These are phyloP conservation scores for Thalassiosira allenii DNA, from an alignment of 352 stramenopile species.

Conservation along the genomic window DNA sequence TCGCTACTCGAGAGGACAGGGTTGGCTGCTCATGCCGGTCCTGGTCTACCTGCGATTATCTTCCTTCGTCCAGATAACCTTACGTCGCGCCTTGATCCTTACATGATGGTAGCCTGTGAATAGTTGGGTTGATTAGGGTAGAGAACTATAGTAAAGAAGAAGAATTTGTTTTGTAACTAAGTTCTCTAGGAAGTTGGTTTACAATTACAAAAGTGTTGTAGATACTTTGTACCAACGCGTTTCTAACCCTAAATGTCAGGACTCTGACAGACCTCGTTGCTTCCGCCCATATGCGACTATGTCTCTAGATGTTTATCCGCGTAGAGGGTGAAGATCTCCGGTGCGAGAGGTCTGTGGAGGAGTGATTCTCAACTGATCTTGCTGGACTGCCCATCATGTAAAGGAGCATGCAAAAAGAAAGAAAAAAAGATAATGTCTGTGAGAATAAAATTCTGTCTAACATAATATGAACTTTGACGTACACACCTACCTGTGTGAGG, in stretches of 20 bases:
- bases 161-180: background rate
- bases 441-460: too few species aligned
- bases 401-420: constrained; percentile 6
- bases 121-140: background rate
- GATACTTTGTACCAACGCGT: background rate
- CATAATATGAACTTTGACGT: too few species aligned
- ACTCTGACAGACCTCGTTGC: background rate
- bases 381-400: background rate
- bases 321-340: background rate
- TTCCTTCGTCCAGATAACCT: constrained; percentile 20
- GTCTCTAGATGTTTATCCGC: background rate
- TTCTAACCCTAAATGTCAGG: background rate
- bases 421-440: constrained; percentile 1
- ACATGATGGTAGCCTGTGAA: background rate
- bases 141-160: background rate
- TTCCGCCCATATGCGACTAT: background rate
- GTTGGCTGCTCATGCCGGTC: too few species aligned
- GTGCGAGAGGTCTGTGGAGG: background rate
- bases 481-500: too few species aligned
- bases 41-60: too few species aligned
- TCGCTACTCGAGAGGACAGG: too few species aligned
- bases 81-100: constrained; percentile 17
- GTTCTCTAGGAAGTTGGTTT: constrained; percentile 7
- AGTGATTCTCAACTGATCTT: background rate
- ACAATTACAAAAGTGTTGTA: constrained; percentile 1